Base-by-base conservation (phyloP, 2,329 filamentous ascomycete genomes). In the Microsporum canis region DNA sequence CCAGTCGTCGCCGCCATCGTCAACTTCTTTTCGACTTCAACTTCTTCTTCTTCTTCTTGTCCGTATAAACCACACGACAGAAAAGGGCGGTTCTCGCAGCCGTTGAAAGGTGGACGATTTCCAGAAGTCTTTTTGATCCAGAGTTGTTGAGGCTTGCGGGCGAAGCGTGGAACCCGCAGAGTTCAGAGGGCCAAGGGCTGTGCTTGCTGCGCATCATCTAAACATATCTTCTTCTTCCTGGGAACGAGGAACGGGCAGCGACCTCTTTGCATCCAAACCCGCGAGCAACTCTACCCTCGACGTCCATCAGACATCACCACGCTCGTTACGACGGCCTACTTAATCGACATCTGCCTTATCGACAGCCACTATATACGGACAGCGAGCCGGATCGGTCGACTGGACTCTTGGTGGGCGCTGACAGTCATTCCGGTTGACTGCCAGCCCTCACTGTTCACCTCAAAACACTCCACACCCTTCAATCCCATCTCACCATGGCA, bases 281-380 rank as follows among this genome's bases (percentile, higher is more conserved):
- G 17, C 17, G 17, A 23, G 17, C 39, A 41, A 57, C 63, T 64
- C 49, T 51, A 64, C 66, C 85, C 45, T 88, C 85, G 67, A 82
- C 34, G 34, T 36, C 34, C 38, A 41, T 41, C 38, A 76, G 17
- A 23, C 1, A 12, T 53, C 27, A 29, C 56, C 23, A 38, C 36
- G 27, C 43, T 45, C 38, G 38, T 41, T 41, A 12, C 38, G 38
- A 41, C 38, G 38, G 12, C 38, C 38, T 39, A 23, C 17, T 23
- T 23, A 23, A 23, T 23, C 17, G 17, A 23, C 17, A 23, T 23
- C 17, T 23, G 17, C 17, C 17, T 23, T 23, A 23, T 39, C 38
- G 65, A 65, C 65, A 66, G 66, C 64, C 17, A 23, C 17, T 23
- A 23, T 23, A 23, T 23, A 23, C 17, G 17, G 17, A 23, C 17